phyloP scores from a whole-genome alignment of 2,329 filamentous ascomycete genomes.

The Verticillium tricorpus region DNA sequence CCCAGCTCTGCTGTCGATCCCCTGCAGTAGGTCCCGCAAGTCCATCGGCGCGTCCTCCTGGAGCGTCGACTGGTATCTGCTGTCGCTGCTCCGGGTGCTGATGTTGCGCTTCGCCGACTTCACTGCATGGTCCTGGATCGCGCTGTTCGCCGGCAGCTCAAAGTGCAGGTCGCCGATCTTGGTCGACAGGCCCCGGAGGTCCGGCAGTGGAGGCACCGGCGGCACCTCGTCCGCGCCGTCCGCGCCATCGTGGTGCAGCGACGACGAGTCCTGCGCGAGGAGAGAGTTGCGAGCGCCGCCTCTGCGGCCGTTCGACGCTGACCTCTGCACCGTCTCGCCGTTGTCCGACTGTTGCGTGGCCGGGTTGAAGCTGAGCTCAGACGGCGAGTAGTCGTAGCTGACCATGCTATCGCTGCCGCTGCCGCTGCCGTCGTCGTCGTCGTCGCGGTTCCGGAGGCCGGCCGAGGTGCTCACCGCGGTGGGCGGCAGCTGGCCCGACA shows the following conservation, averaged over 20 bases:
- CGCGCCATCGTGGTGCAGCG: conserved; percentile 20
- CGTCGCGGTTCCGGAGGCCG: conserved; percentile 31
- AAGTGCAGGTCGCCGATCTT: conserved; percentile 21
- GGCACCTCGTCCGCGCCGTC: conserved; percentile 39
- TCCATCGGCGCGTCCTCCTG: conserved; percentile 35
- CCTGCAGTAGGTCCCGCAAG: conserved; percentile 42
- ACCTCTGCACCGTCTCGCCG: conserved; percentile 19
- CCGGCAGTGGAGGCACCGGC: conserved; percentile 52
- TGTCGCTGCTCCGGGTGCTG: conserved; percentile 38
- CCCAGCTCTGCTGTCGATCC: conserved; percentile 43
- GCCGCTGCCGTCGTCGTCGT: conserved; percentile 55
- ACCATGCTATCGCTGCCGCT: conserved; percentile 64
- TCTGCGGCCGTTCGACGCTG: conserved; percentile 30
- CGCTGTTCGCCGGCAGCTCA: conserved; percentile 16
- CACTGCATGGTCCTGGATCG: conserved; percentile 29
- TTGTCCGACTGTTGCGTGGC: conserved; percentile 13
- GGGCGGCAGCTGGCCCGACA: conserved; percentile 45
- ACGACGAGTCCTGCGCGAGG: conserved; percentile 24
- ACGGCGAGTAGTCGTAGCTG: conserved; percentile 64
- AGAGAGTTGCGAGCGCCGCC: conserved; percentile 40
- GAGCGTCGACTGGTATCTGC: conserved; percentile 26
- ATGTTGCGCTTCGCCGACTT: conserved; percentile 30
- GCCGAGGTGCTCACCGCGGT: conserved; percentile 34
- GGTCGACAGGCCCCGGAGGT: conserved; percentile 22
- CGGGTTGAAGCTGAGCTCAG: conserved; percentile 59